These are phyloP conservation scores for Cercospora beticola DNA, from an alignment of 2,329 filamentous ascomycete species.

Conservation along the genomic window DNA sequence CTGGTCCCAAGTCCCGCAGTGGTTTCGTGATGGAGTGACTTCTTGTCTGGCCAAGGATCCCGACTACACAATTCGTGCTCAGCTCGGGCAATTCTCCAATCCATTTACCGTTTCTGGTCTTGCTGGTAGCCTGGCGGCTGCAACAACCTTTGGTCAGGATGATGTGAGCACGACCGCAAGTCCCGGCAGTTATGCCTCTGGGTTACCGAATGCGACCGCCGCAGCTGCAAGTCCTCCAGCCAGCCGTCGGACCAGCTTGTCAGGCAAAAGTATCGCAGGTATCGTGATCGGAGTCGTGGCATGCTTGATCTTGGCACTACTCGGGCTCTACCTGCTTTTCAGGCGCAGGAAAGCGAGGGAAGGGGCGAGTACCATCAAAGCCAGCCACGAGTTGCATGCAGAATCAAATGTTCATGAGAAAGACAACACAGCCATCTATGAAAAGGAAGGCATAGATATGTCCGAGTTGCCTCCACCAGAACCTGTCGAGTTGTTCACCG, in stretches of 20 bases:
- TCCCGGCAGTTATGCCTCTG: background rate
- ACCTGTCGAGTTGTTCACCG: background rate
- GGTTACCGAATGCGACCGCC: background rate
- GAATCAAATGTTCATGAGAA: background rate
- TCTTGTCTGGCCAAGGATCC: constrained; percentile 3
- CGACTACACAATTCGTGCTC: constrained; percentile 7
- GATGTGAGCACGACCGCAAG: background rate
- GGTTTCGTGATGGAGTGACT: constrained; percentile 11
- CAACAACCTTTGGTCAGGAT: background rate
- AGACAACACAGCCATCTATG: background rate
- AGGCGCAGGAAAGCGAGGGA: background rate
- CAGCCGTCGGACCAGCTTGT: background rate
- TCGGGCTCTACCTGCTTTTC: background rate
- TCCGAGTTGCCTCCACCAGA: background rate
- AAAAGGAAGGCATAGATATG: background rate
- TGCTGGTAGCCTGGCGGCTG: background rate
- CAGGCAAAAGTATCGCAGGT: background rate
- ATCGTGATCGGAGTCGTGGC: background rate
- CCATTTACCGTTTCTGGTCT: constrained; percentile 7
- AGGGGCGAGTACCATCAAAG: background rate
- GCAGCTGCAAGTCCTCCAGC: background rate
- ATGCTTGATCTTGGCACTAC: background rate
- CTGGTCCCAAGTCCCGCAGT: constrained; percentile 8
- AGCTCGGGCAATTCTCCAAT: background rate
- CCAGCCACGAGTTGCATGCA: background rate